Evolutionary conservation across 768 basidiomycete species (phyloP).

Genomic region (Boletus subparvulus): DNA sequence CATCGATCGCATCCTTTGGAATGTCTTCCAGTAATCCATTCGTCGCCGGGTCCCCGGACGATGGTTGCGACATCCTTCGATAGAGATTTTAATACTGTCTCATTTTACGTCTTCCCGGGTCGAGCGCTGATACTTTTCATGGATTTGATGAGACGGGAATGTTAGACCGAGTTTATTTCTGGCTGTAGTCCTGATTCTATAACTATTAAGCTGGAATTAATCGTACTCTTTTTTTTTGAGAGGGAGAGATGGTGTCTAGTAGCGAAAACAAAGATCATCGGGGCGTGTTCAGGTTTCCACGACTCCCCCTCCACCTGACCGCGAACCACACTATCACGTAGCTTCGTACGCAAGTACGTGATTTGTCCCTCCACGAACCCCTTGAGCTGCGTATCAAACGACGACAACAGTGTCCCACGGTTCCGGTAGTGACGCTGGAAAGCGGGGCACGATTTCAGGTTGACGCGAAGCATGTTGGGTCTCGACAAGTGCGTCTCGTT

Average conservation of each 20-base stretch:
- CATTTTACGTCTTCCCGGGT: too few species aligned
- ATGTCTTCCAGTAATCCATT: too few species aligned
- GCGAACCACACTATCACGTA: not conserved
- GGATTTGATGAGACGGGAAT: not conserved
- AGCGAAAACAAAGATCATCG: constrained; percentile 20
- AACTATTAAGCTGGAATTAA: too few species aligned
- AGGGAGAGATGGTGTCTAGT: too few species aligned
- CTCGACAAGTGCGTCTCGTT: too few species aligned
- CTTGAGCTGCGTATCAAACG: constrained; percentile 16
- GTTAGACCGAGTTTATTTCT: not conserved
- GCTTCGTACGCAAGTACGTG: constrained; percentile 20
- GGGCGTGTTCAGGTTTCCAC: not conserved
- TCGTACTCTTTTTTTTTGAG: too few species aligned
- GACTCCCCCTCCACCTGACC: not conserved
- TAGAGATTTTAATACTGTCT: not conserved
- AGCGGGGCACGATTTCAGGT: constrained; percentile 12
- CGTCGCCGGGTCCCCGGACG: too few species aligned
- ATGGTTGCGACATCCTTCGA: not conserved
- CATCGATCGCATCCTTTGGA: not conserved
- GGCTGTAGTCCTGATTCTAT: not conserved
- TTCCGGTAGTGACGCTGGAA: constrained; percentile 25
- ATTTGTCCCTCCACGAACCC: constrained; percentile 28
- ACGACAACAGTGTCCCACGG: constrained; percentile 3
- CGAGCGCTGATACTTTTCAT: too few species aligned
- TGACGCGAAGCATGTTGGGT: too few species aligned